Conservation (phyloP, 805 yeast genomes). For the Phaffomyces thermotolerans region DNA sequence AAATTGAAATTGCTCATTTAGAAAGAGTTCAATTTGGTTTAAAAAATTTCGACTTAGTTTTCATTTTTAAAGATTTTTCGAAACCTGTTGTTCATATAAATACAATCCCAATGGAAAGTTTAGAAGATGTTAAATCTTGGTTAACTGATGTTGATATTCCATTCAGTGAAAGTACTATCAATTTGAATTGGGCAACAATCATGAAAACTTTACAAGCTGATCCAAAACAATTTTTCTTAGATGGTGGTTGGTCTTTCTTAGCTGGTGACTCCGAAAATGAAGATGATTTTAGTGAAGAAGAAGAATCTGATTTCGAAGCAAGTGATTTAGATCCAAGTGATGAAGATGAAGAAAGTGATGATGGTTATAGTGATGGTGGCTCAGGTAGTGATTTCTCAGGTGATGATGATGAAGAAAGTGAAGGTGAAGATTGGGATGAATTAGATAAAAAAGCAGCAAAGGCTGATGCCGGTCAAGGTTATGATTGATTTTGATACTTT, state of each 20-base stretch:
- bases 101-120: conserved; percentile 86
- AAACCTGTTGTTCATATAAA: conserved; percentile 87
- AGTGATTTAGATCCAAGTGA: conserved; percentile 37
- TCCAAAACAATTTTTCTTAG: conserved; percentile 88
- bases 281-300: conserved; percentile 42
- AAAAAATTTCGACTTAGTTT: conserved; percentile 94
- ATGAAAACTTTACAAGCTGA: conserved; percentile 91
- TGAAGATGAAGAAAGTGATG: conserved; percentile 34
- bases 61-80: conserved; percentile 85
- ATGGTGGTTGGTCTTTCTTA: conserved; percentile 95
- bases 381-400: conserved; percentile 29
- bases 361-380: conserved; percentile 28
- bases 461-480: conserved; percentile 26
- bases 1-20: conserved; percentile 88
- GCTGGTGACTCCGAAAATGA: conserved; percentile 83
- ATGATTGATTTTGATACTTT: background rate
- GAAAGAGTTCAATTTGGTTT: conserved; percentile 97
- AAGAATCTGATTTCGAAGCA: conserved; percentile 48
- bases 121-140: conserved; percentile 95
- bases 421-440: conserved; percentile 30
- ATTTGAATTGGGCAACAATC: conserved; percentile 90
- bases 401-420: conserved; percentile 33
- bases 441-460: conserved; percentile 22
- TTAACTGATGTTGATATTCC: conserved; percentile 97
- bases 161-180: conserved; percentile 87